These are phyloP conservation scores for Colletotrichum camelliae DNA, from an alignment of 2,329 filamentous ascomycete species.

Conservation along the genomic window DNA sequence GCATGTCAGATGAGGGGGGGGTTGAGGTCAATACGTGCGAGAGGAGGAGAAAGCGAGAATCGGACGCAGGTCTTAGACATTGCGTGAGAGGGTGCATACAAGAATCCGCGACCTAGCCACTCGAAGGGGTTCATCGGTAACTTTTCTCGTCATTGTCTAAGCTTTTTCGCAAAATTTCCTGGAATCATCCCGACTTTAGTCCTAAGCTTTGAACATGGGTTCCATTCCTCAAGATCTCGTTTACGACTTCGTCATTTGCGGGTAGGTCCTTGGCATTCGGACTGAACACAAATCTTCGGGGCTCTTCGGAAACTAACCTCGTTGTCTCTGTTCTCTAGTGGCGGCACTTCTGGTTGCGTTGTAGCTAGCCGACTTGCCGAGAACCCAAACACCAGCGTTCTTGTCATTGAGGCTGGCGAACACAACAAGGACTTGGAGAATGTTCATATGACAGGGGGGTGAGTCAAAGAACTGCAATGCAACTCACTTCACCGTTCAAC, in stretches of 20 bases:
- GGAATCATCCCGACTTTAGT: neutral
- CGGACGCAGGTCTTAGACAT: neutral
- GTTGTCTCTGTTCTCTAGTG: conserved; percentile 9
- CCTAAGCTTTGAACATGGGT: neutral
- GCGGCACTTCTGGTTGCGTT: conserved; percentile 42
- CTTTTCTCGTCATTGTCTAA: neutral
- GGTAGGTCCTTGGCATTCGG: neutral
- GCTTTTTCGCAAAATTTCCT: neutral
- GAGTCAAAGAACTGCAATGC: conserved; percentile 42
- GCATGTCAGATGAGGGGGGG: neutral
- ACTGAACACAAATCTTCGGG: neutral
- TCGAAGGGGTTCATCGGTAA: no score
- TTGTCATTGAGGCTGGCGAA: conserved; percentile 42
- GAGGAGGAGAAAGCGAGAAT: neutral
- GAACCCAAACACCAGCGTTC: conserved; percentile 30
- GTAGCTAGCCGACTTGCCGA: conserved; percentile 43
- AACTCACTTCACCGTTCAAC: neutral
- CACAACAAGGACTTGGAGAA: conserved; percentile 51
- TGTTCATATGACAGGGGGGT: conserved; percentile 56
- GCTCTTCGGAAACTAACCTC: neutral
- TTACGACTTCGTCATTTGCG: conserved; percentile 19
- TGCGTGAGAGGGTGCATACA: neutral
- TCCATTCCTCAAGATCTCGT: neutral
- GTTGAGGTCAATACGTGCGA: neutral
- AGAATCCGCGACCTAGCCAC: neutral